phyloP scores from a whole-genome alignment of 1,284 basidiomycete genomes.

The Sutorius eximius region DNA sequence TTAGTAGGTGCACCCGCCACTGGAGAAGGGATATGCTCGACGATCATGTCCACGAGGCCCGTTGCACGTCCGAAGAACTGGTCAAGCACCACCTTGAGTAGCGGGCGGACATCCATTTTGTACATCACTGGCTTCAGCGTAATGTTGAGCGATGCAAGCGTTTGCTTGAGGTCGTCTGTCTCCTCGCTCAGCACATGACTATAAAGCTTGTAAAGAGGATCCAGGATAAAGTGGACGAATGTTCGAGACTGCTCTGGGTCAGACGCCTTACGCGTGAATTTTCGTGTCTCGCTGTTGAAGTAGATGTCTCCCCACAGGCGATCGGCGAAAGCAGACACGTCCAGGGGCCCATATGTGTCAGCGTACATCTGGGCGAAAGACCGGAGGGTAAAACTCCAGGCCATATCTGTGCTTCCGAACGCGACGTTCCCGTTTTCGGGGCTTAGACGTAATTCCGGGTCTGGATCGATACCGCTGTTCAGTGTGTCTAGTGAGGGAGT shows the following conservation, averaged over 20 bases:
- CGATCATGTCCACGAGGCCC: constrained; percentile 92
- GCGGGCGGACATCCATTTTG: constrained; percentile 96
- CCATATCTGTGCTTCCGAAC: constrained; percentile 96
- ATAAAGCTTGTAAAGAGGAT: constrained; percentile 97
- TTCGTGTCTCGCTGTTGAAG: constrained; percentile 80
- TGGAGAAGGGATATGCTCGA: constrained; percentile 87
- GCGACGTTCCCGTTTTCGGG: constrained; percentile 97
- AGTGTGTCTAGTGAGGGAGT: constrained; percentile 4
- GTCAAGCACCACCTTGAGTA: constrained; percentile 90
- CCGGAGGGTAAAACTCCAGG: constrained; percentile 94
- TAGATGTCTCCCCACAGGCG: constrained; percentile 99
- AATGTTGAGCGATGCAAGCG: constrained; percentile 82
- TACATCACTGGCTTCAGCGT: constrained; percentile 90
- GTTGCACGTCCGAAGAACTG: constrained; percentile 94
- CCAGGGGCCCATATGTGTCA: constrained; percentile 81
- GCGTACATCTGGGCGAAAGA: constrained; percentile 98
- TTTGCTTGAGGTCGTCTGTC: constrained; percentile 78
- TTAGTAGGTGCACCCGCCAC: constrained; percentile 69
- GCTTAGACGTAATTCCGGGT: constrained; percentile 84
- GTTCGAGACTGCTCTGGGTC: constrained; percentile 83
- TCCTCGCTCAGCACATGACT: constrained; percentile 93
- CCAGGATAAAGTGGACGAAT: constrained; percentile 96
- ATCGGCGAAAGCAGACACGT: constrained; percentile 71
- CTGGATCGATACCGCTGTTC: constrained; percentile 78
- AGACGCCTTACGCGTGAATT: constrained; percentile 83